phyloP scores from a whole-genome alignment of 2,329 filamentous ascomycete genomes.

The Colletotrichum filicis region DNA sequence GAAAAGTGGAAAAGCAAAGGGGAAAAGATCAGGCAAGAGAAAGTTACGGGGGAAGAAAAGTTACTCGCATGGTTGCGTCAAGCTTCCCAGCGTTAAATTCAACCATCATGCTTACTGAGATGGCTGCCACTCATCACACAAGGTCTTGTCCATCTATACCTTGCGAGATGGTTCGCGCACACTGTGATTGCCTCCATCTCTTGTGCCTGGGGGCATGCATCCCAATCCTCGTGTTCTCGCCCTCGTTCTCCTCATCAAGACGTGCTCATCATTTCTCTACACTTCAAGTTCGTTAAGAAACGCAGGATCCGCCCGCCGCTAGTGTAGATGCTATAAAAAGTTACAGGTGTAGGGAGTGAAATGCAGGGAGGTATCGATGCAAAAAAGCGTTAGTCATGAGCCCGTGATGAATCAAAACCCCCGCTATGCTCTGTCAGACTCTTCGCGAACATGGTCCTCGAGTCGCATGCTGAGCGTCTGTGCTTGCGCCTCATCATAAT shows the following conservation, averaged over 20 bases:
- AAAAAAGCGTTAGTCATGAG: slow-evolving; percentile 25
- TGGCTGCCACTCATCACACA: not conserved
- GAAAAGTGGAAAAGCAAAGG: not conserved
- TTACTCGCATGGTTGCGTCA: slow-evolving; percentile 8
- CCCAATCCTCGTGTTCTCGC: not conserved
- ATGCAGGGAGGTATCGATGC: slow-evolving; percentile 32
- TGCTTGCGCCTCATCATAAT: slow-evolving; percentile 91
- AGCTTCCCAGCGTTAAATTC: not conserved
- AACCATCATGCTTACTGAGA: not conserved
- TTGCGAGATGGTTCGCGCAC: not conserved
- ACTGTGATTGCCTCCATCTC: not conserved
- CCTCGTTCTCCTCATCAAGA: not conserved
- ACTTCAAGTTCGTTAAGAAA: slow-evolving; percentile 22
- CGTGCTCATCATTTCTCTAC: slow-evolving; percentile 22
- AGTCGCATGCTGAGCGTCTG: slow-evolving; percentile 68
- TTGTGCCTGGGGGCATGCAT: not conserved
- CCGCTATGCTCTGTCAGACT: slow-evolving; percentile 69
- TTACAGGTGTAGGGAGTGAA: slow-evolving; percentile 28
- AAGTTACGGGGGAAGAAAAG: not conserved
- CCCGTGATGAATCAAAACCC: not conserved
- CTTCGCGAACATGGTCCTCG: slow-evolving; percentile 79
- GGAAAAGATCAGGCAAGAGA: not conserved
- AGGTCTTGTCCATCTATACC: not conserved
- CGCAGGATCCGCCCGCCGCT: slow-evolving; percentile 25
- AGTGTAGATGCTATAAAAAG: slow-evolving; percentile 32